Evolutionary conservation across 2,329 filamentous ascomycete genomes (phyloP), one percentile per base, ranked within the genome.

Genomic region (Colletotrichum sp.): DNA sequence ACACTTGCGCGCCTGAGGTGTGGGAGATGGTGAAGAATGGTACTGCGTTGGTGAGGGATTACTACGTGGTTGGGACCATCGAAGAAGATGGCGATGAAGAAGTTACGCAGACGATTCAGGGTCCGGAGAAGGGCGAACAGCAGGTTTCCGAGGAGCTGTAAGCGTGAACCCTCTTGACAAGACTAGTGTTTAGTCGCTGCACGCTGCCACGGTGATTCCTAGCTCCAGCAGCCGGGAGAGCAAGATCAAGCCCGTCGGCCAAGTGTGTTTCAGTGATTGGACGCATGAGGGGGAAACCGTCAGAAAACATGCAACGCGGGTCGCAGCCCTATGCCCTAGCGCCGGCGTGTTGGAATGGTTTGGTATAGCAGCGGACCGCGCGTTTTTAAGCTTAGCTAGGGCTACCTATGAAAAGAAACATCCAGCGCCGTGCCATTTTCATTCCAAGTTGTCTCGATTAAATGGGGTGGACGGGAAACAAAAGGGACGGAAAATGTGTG

Each of bases 1-100:
- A 82, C 6, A 91, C 90, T 1, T 95, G 93, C 81, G 88, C 87
- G 1, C 81, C 86, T 1, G 88, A 90, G 10, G 87, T 93, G 79
- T 88, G 87, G 75, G 82, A 85, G 24, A 88, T 86, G 80, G 89
- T 94, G 49, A 80, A 85, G 9, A 83, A 84, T 1, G 89, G 89
- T 5, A 82, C 89, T 62, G 93, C 90, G 0, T 83, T 88, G 8
- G 87, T 93, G 30, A 88, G 79, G 75, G 79, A 86, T 63, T 85
- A 79, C 67, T 82, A 80, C 64, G 83, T 85, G 0, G 78, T 83
- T 30, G 13, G 78, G 4, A 78, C 72, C 10, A 68, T 69, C 28
- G 64, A 57, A 6, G 75, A 74, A 3, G 71, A 62, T 8, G 70
- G 67, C 32, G 74, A 78, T 24, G 57, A 1, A 7, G 18, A n/a